A percentile compares a stretch with the other conserved stretches of the same genome.
These are phyloP conservation scores for Hyphopichia khmerensis DNA, from an alignment of 1,139 yeast genomes.

Conservation along the genomic window DNA sequence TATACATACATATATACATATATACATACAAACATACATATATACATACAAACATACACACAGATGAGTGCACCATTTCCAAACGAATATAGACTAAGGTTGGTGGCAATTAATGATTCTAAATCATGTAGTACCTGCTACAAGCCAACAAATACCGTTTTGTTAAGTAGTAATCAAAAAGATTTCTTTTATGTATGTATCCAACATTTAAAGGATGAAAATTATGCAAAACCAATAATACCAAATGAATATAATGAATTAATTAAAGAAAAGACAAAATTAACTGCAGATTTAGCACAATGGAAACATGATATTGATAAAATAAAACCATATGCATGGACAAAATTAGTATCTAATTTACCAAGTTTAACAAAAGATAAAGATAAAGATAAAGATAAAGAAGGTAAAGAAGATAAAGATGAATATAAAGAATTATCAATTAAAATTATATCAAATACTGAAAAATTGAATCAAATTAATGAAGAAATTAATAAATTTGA, in stretches of 20 bases:
- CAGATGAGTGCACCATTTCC: conserved; percentile 36
- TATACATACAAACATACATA: no score
- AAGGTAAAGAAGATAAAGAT: conserved; percentile 8
- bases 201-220: conserved; percentile 58
- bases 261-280: conserved; percentile 30
- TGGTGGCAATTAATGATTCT: conserved; percentile 55
- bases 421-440: conserved; percentile 12
- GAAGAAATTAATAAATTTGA: conserved; percentile 23
- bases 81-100: conserved; percentile 53
- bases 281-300: conserved; percentile 42
- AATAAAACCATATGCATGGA: conserved; percentile 35
- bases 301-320: conserved; percentile 25
- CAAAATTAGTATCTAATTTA: conserved; percentile 13
- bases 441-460: conserved; percentile 23
- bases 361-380: background rate
- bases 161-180: conserved; percentile 48
- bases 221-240: conserved; percentile 57
- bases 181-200: conserved; percentile 75
- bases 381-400: conserved; percentile 1
- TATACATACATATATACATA: no score
- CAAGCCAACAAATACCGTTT: conserved; percentile 62
- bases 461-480: conserved; percentile 19
- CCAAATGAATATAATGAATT: conserved; percentile 49
- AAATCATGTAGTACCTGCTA: conserved; percentile 67
- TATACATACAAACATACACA: background rate